These are phyloP conservation scores for Clarireedia monteithiana DNA, from an alignment of 2,329 filamentous ascomycete genomes.

Conservation along the genomic window DNA sequence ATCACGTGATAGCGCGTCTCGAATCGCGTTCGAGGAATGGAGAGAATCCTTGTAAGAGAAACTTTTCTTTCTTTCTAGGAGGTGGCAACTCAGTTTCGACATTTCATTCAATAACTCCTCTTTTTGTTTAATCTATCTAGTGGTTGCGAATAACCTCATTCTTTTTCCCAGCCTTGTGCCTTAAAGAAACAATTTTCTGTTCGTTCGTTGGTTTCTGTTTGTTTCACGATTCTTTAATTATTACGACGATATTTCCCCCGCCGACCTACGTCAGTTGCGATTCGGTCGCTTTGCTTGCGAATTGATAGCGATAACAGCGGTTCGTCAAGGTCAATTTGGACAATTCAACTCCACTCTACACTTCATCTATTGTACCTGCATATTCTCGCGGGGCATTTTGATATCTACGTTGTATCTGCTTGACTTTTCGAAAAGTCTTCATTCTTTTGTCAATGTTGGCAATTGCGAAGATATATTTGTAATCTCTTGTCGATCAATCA, in stretches of 20 bases:
- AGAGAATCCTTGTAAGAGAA: background rate
- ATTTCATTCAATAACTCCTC: background rate
- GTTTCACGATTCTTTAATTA: too few species aligned
- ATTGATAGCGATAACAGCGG: too few species aligned
- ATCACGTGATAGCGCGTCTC: background rate
- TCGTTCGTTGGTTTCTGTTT: too few species aligned
- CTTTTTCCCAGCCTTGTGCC: background rate
- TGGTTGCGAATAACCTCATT: constrained; percentile 1
- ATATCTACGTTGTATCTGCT: background rate
- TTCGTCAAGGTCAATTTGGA: too few species aligned
- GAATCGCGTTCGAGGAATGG: background rate
- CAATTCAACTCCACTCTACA: background rate
- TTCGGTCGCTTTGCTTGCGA: too few species aligned
- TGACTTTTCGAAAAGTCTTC: too few species aligned
- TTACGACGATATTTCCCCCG: too few species aligned
- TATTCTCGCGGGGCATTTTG: background rate
- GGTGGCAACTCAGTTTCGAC: background rate
- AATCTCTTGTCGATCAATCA: background rate
- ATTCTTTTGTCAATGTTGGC: too few species aligned
- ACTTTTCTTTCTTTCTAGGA: background rate
- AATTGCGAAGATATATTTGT: background rate
- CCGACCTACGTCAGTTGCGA: too few species aligned
- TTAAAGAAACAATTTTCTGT: too few species aligned
- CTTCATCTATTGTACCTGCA: background rate
- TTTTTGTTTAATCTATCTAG: background rate